Conservation (phyloP, 2,329 filamentous ascomycete genomes). For the Penicillium sp. region DNA sequence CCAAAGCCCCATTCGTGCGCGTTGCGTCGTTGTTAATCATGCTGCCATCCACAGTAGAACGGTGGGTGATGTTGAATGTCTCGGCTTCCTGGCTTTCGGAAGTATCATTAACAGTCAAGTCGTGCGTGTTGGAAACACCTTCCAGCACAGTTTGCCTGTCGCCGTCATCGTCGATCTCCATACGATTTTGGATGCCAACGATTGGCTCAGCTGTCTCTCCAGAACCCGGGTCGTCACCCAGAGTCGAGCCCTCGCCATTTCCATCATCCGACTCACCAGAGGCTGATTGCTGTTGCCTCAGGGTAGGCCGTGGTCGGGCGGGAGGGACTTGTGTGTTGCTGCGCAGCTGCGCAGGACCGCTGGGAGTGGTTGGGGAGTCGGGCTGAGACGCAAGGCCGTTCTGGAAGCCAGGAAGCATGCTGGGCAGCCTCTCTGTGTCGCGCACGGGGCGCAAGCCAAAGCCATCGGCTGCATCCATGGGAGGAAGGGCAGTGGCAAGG, state of each 20-base stretch:
- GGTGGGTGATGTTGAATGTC: constrained; percentile 88
- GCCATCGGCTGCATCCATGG: constrained; percentile 60
- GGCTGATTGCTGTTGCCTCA: constrained; percentile 79
- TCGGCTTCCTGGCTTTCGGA: constrained; percentile 80
- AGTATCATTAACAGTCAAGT: constrained; percentile 65
- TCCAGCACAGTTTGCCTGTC: constrained; percentile 69
- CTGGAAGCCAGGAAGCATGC: constrained; percentile 64
- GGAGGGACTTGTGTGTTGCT: constrained; percentile 46
- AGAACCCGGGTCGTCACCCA: constrained; percentile 55
- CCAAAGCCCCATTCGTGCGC: constrained; percentile 60
- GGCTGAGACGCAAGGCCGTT: constrained; percentile 74
- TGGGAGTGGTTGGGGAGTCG: constrained; percentile 77
- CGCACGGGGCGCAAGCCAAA: constrained; percentile 70
- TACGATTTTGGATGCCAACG: constrained; percentile 67
- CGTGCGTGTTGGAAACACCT: constrained; percentile 58
- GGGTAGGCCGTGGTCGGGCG: constrained; percentile 67
- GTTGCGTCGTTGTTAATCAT: constrained; percentile 60
- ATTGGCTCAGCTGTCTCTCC: constrained; percentile 56
- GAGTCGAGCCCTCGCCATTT: constrained; percentile 70
- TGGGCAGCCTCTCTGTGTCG: constrained; percentile 72
- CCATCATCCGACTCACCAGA: constrained; percentile 80
- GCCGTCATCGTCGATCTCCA: constrained; percentile 81
- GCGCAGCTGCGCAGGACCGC: constrained; percentile 55
- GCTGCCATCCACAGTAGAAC: constrained; percentile 73
- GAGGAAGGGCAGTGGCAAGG: constrained; percentile 57